A percentile compares a stretch with the other conserved stretches of the same genome.
These are phyloP conservation scores for Boletus bicolor DNA, from an alignment of 768 basidiomycete species.

Conservation along the genomic window DNA sequence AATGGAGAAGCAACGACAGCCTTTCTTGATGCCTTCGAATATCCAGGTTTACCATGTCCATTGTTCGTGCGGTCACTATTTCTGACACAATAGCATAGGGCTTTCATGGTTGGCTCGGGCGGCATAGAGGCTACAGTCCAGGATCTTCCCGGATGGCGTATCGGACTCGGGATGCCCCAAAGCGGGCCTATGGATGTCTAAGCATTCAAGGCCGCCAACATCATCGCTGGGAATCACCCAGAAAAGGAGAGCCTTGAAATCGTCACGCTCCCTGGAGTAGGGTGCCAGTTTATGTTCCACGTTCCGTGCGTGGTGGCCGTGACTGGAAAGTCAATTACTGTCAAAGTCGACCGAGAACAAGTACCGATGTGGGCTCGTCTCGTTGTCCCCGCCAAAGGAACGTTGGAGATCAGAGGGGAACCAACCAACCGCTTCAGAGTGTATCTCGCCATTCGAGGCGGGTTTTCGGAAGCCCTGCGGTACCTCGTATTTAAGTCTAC, in stretches of 20 bases:
- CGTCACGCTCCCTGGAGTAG: conserved; percentile 42
- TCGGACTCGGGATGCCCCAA: conserved; percentile 57
- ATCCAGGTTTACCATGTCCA: conserved; percentile 34
- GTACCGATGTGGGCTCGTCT: conserved; percentile 49
- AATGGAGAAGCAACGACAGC: conserved; percentile 45
- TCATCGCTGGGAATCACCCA: conserved; percentile 51
- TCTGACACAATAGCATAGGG: conserved; percentile 27
- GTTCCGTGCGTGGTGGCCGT: conserved; percentile 48
- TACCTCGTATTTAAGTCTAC: conserved; percentile 68
- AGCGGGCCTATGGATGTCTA: conserved; percentile 64
- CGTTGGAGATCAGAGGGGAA: conserved; percentile 37
- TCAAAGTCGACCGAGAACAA: conserved; percentile 39
- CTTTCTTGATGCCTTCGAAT: conserved; percentile 46
- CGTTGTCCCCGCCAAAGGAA: conserved; percentile 42
- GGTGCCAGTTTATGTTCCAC: conserved; percentile 49
- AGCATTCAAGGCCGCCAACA: conserved; percentile 54
- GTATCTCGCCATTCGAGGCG: conserved; percentile 57
- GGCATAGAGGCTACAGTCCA: conserved; percentile 59
- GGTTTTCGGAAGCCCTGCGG: conserved; percentile 51
- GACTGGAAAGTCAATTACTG: conserved; percentile 46
- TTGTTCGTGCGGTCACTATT: not conserved
- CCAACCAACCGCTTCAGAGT: conserved; percentile 43
- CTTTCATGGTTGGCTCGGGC: conserved; percentile 50
- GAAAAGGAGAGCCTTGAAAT: conserved; percentile 57
- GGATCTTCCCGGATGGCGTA: conserved; percentile 51